Evolutionary conservation across 352 stramenopile species (phyloP), one percentile per base, ranked within the genome.

Genomic region (Phytophthora meadii): DNA sequence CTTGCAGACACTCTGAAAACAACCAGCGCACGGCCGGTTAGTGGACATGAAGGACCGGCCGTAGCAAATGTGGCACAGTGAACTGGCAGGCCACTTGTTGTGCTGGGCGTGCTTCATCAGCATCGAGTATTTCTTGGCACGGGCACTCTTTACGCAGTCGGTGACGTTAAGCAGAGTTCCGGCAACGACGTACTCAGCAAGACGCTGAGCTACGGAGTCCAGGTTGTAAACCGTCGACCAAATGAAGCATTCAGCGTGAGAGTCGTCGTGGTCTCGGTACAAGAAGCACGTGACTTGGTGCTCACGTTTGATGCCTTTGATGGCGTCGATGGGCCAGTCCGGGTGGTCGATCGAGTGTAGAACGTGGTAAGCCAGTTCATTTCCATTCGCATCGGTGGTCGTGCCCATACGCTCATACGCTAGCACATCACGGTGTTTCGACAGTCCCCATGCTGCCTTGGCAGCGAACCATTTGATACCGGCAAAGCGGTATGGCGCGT

Each of bases 291-390:
- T 79, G 9, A 82, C 74, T 37, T 81, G 79, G 49, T 74, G 63
- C 40, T 74, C 60, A 7, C 79, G 76, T 40, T 88, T 88, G 54
- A 82, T 65, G 47, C 75, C 69, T 30, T 81, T 83, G 61, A 78
- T 72, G 7, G 63, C 50, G 48, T 84, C 74, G 14, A 74, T 68
- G 3, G 70, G 72, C 72, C 71, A 88, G 48, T 84, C 74, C 3
- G 77, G 67, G 40, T 80, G 79, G 37, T 86, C 79, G 49, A 88
- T 88, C 46, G 76, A 88, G 68, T 86, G 76, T 32, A 84, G 27
- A 3, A 88, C 76, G 59, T 88, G 76, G 44, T 80, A 88, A 30
- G 67, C 79, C 5, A 88, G 53, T 8, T 79, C 65, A 5, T 82
- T 81, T 7, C 79, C 79, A 2, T 71, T 76, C 9, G 68, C 65